A percentile compares a stretch with the other conserved stretches of the same genome.
Conservation (phyloP, 2,329 filamentous ascomycete genomes). For the Aspergillus hiratsukae region DNA sequence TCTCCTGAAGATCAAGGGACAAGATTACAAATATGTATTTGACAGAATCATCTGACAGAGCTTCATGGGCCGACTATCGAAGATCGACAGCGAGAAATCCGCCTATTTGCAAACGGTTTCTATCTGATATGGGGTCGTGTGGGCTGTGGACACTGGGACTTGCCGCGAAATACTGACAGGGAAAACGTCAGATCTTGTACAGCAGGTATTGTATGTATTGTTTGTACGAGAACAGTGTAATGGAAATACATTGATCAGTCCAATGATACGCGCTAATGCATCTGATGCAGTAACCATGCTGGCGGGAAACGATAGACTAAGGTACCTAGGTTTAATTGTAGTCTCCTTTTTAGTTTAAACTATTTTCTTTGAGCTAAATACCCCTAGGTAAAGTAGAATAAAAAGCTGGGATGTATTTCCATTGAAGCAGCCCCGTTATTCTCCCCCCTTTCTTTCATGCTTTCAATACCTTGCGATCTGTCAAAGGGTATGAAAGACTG, state of each 20-base stretch:
- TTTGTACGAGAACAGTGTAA: background rate
- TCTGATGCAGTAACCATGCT: conserved; percentile 16
- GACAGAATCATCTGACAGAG: background rate
- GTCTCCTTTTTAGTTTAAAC: background rate
- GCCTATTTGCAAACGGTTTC: background rate
- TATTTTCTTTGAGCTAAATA: background rate
- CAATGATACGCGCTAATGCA: conserved; percentile 14
- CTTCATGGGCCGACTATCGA: background rate
- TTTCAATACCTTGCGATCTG: background rate
- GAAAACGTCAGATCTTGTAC: background rate
- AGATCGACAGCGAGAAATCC: background rate
- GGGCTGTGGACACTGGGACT: background rate
- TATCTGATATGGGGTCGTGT: background rate
- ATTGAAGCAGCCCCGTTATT: background rate
- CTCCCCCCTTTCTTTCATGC: conserved; percentile 7
- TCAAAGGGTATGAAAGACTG: conserved; percentile 6
- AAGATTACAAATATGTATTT: background rate
- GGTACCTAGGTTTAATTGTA: background rate
- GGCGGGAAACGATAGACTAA: conserved; percentile 10
- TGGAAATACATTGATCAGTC: conserved; percentile 6
- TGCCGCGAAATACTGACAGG: background rate
- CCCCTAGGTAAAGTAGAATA: background rate
- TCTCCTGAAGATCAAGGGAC: conserved; percentile 25
- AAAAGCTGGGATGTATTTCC: background rate
- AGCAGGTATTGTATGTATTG: conserved; percentile 7